Evolutionary conservation across 1,284 basidiomycete genomes (phyloP).

Genomic region (Laetiporus sulphureus): DNA sequence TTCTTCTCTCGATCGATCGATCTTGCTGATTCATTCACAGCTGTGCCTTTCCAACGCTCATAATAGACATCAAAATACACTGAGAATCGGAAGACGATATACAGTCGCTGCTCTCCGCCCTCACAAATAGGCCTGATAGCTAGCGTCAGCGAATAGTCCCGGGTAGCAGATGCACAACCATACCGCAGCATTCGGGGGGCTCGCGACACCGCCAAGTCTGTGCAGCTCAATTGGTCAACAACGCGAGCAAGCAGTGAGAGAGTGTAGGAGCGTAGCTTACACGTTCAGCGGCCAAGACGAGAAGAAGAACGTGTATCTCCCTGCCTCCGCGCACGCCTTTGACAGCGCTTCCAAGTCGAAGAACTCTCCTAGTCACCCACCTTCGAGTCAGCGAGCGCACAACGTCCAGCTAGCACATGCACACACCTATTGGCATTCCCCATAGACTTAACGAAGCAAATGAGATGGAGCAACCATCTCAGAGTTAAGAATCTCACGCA

Average conservation of each 20-base stretch:
- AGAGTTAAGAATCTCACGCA: too few relatives aligned
- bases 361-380: conserved; percentile 45
- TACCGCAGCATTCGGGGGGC: conserved; percentile 67
- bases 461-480: too few relatives aligned
- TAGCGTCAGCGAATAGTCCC: neutral
- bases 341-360: conserved; percentile 64
- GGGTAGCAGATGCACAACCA: conserved; percentile 2
- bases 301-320: conserved; percentile 66
- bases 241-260: neutral
- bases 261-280: too few relatives aligned
- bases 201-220: conserved; percentile 60
- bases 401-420: too few relatives aligned
- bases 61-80: too few relatives aligned
- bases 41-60: too few relatives aligned
- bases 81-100: too few relatives aligned
- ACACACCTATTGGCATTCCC: conserved; percentile 70
- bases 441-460: conserved; percentile 53
- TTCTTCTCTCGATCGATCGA: too few relatives aligned
- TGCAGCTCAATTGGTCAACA: neutral
- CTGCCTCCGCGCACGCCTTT: conserved; percentile 45
- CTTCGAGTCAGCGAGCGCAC: too few relatives aligned
- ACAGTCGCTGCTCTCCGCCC: too few relatives aligned
- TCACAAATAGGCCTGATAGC: conserved; percentile 7
- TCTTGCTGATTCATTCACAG: too few relatives aligned
- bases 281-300: conserved; percentile 68